Evolutionary conservation across 2,329 filamentous ascomycete species (phyloP), one percentile per base, ranked within the genome.

Genomic region (Sporothrix phasma): DNA sequence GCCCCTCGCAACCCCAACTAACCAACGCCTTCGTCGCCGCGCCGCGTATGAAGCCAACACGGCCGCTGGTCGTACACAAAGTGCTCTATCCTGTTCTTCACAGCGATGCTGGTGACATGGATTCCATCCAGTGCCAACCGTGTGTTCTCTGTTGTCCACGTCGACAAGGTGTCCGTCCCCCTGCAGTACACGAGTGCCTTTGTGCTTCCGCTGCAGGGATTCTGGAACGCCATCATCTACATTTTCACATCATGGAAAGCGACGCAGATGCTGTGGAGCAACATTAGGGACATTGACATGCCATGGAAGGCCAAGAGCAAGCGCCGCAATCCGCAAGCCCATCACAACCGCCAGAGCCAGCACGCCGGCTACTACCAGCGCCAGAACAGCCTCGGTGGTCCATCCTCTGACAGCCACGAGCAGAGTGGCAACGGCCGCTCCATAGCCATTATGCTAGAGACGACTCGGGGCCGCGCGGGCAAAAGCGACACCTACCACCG

Each of bases 201-300:
- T 46, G 89, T 94, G 0, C 80, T 95, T 8, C 90, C 90, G 0
- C 80, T 92, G 0, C 90, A 95, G 72, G 90, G 90, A 0, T 89
- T 92, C 70, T 94, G 90, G 89, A 95, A 95, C 72, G 84, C 86
- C 19, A 74, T 89, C 65, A 90, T 95, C 68, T 95, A 94, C 74
- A 75, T 85, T 17, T 80, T 83, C 11, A 90, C 88, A 1, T 90
- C 87, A 5, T 84, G 85, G 79, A 75, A 81, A 59, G 86, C 86
- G 0, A 86, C 85, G 71, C 81, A 80, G 71, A 74, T 75, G 37
- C 73, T 84, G 31, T 74, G 73, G 62, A 69, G 70, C 10, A 77
- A 80, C 54, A 64, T 79, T 66, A 69, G 54, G 26, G 64, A 68
- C 31, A 31, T 41, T 56, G 61, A 69, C 69, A 13, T 71, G 68